These are phyloP conservation scores for Diaporthe sp. DNA, from an alignment of 2,329 filamentous ascomycete genomes.

Conservation along the genomic window DNA sequence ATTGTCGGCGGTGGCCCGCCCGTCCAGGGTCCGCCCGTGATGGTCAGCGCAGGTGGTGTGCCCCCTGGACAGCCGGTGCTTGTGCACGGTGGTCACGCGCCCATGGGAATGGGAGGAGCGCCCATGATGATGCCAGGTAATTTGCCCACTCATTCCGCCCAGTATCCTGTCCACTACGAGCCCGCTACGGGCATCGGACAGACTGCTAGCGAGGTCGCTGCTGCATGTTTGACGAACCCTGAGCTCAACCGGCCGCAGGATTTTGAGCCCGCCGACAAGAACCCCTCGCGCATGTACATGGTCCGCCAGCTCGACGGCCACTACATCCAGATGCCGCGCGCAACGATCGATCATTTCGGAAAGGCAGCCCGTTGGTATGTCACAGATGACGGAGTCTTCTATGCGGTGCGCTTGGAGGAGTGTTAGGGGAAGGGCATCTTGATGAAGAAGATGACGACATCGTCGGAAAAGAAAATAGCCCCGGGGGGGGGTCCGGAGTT, in stretches of 20 bases:
- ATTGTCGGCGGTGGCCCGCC: conserved; percentile 27
- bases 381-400: conserved; percentile 67
- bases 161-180: conserved; percentile 53
- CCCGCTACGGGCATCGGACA: conserved; percentile 61
- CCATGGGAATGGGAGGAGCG: conserved; percentile 34
- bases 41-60: conserved; percentile 33
- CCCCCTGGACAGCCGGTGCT: conserved; percentile 32
- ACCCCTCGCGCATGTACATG: conserved; percentile 70
- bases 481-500: not conserved
- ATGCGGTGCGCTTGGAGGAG: conserved; percentile 64
- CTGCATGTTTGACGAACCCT: conserved; percentile 60
- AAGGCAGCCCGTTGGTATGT: conserved; percentile 69
- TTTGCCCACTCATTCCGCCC: conserved; percentile 35
- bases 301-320: conserved; percentile 69
- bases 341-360: conserved; percentile 67
- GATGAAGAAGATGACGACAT: not conserved
- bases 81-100: conserved; percentile 30
- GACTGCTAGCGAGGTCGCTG: conserved; percentile 58
- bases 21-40: conserved; percentile 32
- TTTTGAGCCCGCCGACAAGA: conserved; percentile 70
- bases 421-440: not conserved
- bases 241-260: conserved; percentile 68
- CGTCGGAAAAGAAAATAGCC: not conserved
- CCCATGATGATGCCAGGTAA: conserved; percentile 55
- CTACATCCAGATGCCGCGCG: conserved; percentile 68